Evolutionary conservation across 495 filamentous ascomycete species (phyloP).

Genomic region (Aspergillus carlsbadensis): DNA sequence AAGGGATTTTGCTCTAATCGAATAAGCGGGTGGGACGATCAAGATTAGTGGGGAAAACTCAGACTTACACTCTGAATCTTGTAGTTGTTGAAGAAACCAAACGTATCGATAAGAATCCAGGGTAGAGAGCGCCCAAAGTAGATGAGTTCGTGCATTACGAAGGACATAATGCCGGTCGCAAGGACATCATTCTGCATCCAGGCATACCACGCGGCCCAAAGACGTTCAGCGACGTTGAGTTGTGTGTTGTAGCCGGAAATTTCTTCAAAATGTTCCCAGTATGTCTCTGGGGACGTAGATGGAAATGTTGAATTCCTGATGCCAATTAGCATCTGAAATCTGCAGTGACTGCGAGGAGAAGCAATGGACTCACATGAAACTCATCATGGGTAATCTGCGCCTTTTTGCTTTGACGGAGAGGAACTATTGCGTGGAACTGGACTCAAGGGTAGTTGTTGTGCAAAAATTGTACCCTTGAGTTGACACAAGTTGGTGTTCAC

Average conservation of each 20-base stretch:
- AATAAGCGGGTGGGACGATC: neutral
- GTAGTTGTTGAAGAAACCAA: constrained; percentile 84
- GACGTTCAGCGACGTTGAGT: constrained; percentile 76
- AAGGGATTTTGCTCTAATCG: constrained; percentile 80
- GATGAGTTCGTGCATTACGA: constrained; percentile 88
- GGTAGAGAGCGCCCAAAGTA: constrained; percentile 93
- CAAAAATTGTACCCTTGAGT: neutral
- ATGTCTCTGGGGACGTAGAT: constrained; percentile 56
- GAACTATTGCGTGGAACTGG: neutral
- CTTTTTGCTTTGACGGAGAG: neutral
- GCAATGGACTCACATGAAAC: neutral
- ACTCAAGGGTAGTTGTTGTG: neutral
- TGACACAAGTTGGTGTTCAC: neutral
- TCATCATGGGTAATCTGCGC: neutral
- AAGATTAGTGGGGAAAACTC: neutral
- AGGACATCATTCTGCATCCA: constrained; percentile 98
- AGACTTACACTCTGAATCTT: constrained; percentile 82
- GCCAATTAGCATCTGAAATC: constrained; percentile 2
- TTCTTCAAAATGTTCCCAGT: constrained; percentile 81
- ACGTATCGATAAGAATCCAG: constrained; percentile 88
- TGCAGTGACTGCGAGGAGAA: no score
- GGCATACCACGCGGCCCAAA: constrained; percentile 97
- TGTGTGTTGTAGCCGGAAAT: constrained; percentile 84
- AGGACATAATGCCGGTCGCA: constrained; percentile 95
- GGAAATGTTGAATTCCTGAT: constrained; percentile 57